Conservation (phyloP, 164 flowering plant genomes). For the Stephania cephalantha region DNA sequence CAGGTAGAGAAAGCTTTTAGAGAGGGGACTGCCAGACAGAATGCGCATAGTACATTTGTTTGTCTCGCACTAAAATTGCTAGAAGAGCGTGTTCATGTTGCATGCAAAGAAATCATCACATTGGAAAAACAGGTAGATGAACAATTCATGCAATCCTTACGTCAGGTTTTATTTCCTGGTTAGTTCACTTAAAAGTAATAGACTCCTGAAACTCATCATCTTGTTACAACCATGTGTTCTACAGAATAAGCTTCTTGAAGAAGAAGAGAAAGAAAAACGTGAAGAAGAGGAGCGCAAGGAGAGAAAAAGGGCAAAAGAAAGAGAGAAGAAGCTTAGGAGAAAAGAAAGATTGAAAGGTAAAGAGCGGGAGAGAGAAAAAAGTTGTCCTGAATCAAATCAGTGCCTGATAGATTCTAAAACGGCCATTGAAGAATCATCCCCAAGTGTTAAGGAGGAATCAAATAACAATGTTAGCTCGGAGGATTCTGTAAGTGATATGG, state of each 20-base stretch:
- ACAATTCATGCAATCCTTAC: constrained; percentile 4
- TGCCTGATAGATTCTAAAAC: constrained; percentile 22
- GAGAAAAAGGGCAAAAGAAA: constrained; percentile 76
- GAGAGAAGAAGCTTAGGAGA: constrained; percentile 87
- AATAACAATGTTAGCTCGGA: constrained; percentile 25
- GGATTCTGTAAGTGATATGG: constrained; percentile 43
- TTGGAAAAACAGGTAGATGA: constrained; percentile 80
- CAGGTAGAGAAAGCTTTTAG: constrained; percentile 98
- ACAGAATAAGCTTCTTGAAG: constrained; percentile 95
- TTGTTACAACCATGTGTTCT: constrained; percentile 12
- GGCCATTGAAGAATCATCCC: constrained; percentile 30
- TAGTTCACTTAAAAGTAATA: neutral
- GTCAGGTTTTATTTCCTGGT: neutral
- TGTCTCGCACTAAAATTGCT: constrained; percentile 81
- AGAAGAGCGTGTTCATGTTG: constrained; percentile 94
- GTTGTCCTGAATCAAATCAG: constrained; percentile 25
- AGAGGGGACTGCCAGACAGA: constrained; percentile 97
- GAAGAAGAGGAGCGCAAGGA: constrained; percentile 94
- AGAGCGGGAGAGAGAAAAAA: constrained; percentile 51
- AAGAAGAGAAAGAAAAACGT: constrained; percentile 95
- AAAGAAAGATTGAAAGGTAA: constrained; percentile 86
- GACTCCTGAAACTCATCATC: constrained; percentile 6
- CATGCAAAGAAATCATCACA: constrained; percentile 94
- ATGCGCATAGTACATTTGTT: constrained; percentile 95
- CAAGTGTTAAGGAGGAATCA: constrained; percentile 36